These are phyloP conservation scores for Sporothrix globosa DNA, from an alignment of 2,329 filamentous ascomycete species.

Conservation along the genomic window DNA sequence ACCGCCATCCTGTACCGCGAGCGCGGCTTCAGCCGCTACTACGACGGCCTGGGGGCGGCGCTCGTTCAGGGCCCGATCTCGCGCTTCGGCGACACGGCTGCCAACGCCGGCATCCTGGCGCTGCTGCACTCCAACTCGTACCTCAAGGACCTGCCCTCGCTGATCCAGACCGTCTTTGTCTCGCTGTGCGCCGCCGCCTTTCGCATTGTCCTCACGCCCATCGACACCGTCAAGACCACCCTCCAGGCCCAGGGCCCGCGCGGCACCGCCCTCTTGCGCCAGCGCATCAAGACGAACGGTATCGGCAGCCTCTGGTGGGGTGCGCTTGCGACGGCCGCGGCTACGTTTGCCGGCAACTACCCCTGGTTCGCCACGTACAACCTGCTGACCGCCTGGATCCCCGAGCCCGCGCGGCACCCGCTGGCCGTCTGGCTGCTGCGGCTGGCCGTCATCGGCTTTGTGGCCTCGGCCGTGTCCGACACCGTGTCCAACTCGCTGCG, in stretches of 20 bases:
- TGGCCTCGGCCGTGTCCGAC: conserved; percentile 52
- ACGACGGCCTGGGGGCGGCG: conserved; percentile 51
- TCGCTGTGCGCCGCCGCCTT: conserved; percentile 53
- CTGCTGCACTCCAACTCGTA: conserved; percentile 53
- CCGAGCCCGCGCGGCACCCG: conserved; percentile 48
- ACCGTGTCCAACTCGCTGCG: conserved; percentile 53
- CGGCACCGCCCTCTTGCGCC: conserved; percentile 49
- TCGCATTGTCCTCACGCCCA: conserved; percentile 53
- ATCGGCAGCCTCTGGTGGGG: conserved; percentile 55
- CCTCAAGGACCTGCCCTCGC: conserved; percentile 48
- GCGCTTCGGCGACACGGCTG: conserved; percentile 54
- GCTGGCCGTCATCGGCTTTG: conserved; percentile 50
- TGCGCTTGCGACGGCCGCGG: conserved; percentile 53
- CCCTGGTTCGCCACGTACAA: conserved; percentile 58
- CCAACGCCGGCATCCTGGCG: conserved; percentile 55
- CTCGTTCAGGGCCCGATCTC: conserved; percentile 53
- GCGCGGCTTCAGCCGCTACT: conserved; percentile 50
- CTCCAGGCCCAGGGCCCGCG: conserved; percentile 52
- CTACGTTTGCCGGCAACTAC: conserved; percentile 55
- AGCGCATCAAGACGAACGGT: conserved; percentile 50
- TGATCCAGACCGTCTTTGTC: conserved; percentile 52
- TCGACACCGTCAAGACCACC: conserved; percentile 56
- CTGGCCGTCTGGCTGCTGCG: conserved; percentile 50
- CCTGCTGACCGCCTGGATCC: conserved; percentile 46
- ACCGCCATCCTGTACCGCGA: conserved; percentile 48